Base-by-base conservation (phyloP, 805 yeast species). In the Isabelozyma rhagii region DNA sequence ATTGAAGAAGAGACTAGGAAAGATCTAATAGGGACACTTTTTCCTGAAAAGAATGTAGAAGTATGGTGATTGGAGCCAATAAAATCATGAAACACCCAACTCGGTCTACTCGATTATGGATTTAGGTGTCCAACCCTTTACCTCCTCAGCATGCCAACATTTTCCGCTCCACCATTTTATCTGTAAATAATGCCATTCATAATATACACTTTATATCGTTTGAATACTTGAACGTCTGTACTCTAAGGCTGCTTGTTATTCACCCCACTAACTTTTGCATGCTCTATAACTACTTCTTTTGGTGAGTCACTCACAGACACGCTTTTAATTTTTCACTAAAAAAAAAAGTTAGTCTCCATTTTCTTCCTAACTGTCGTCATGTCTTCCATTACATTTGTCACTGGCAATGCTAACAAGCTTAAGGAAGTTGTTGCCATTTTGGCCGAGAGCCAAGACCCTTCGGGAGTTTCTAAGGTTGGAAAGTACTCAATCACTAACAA, bases 391-490 rank as follows among this genome's bases (percentile, higher is more conserved):
- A 83, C 88, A 1, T 87, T 87, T 63, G 92, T 87, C 36, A 87
- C 97, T 1, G 98, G 99, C 27, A 92, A 92, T 67, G 81, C 82
- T 48, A 91, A 93, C 70, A 94, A 94, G 67, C 77, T 92, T 52
- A 82, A 79, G 56, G 99, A 93, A 67, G 96, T 93, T 18, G 78
- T 84, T 53, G 83, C 86, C 47, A 87, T 93, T 47, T 79, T 93
- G 8, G 70, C 84, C 1, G 25, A 21, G 25, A 21, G 25, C 25
- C 25, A 21, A 21, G 36, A 55, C 62, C 28, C 25, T 5, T 63
- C 54, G 17, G 68, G 49, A 10, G 61, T 71, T 17, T 56, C 49
- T 7, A 60, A 57, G 45, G 80, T 81, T 14, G 87, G 85, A 4
- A 66, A 71, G 15, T 80, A 59, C 64, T 67, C 60, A 38, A 78